phyloP scores from a whole-genome alignment of 169 alveolate genomes.

The Plasmodium billcollinsi region DNA sequence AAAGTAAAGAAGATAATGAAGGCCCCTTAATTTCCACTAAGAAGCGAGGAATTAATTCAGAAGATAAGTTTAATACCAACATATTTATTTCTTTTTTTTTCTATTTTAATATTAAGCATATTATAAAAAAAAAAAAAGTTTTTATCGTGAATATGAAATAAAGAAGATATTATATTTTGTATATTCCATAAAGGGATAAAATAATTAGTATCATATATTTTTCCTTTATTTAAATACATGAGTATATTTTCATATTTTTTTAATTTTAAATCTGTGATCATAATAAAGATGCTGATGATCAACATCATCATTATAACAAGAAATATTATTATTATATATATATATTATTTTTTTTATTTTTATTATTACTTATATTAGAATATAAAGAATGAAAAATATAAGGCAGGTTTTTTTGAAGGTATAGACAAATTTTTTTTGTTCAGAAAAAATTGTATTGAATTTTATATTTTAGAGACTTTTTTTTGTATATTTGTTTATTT shows the following conservation, averaged over 20 bases:
- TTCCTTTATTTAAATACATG: constrained; percentile 12
- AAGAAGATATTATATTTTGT: background rate
- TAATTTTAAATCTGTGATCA: constrained; percentile 36
- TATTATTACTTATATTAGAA: constrained; percentile 27
- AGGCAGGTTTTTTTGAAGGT: constrained; percentile 47
- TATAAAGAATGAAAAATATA: constrained; percentile 60
- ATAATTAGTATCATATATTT: constrained; percentile 37
- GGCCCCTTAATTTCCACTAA: constrained; percentile 60
- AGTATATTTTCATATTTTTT: constrained; percentile 61
- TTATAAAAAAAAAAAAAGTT: constrained; percentile 14
- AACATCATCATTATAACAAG: background rate
- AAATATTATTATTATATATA: too few relatives aligned
- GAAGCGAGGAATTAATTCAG: constrained; percentile 28
- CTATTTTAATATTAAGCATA: constrained; percentile 27
- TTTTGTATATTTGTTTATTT: constrained; percentile 6
- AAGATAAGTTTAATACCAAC: constrained; percentile 16
- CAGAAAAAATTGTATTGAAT: background rate
- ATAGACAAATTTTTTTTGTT: constrained; percentile 25
- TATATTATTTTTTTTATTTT: background rate
- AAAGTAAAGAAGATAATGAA: constrained; percentile 24
- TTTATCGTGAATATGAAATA: constrained; percentile 16
- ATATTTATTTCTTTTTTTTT: constrained; percentile 17
- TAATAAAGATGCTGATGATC: background rate
- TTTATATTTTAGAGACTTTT: constrained; percentile 9
- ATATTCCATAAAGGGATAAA: constrained; percentile 27